Percentiles rank a stretch among this genome's conserved stretches.
phyloP scores from a whole-genome alignment of 139 green algal species.

The Tetratostichococcus sp. region DNA sequence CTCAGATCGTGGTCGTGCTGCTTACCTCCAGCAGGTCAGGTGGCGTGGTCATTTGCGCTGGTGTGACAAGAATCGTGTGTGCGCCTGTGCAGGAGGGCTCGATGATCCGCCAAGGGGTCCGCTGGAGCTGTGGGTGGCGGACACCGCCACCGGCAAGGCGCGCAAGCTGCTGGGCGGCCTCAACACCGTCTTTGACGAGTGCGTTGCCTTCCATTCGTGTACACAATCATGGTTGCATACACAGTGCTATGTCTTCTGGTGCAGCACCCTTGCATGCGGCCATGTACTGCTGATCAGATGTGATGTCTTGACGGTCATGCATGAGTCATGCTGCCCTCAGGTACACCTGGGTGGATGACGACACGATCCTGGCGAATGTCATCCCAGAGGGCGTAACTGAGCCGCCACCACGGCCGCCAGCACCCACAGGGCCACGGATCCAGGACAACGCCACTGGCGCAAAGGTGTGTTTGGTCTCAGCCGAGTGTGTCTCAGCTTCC shows the following conservation, averaged over 20 bases:
- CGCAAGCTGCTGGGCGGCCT: slow-evolving; percentile 46
- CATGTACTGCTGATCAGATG: too few relatives aligned
- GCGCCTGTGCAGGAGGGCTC: slow-evolving; percentile 29
- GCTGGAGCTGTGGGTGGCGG: slow-evolving; percentile 86
- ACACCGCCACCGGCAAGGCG: slow-evolving; percentile 57
- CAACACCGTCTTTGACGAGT: slow-evolving; percentile 61
- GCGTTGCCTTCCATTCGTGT: too few relatives aligned
- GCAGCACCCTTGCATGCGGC: too few relatives aligned
- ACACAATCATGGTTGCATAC: too few relatives aligned
- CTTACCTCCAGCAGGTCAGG: too few relatives aligned
- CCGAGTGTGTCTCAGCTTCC: too few relatives aligned
- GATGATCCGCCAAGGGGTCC: slow-evolving; percentile 53
- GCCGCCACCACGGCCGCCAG: slow-evolving; percentile 31
- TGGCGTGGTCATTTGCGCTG: too few relatives aligned
- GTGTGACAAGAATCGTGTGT: background rate
- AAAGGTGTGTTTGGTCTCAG: background rate
- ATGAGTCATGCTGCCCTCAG: slow-evolving; percentile 22
- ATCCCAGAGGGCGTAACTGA: slow-evolving; percentile 38
- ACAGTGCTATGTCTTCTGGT: too few relatives aligned
- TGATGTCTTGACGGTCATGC: too few relatives aligned
- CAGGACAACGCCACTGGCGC: slow-evolving; percentile 68
- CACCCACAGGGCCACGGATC: slow-evolving; percentile 73
- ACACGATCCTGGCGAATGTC: slow-evolving; percentile 69
- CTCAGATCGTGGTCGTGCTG: too few relatives aligned
- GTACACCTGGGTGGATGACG: slow-evolving; percentile 80